Base-by-base conservation (phyloP, 1,284 basidiomycete species). In the Pseudozyma sp. region DNA sequence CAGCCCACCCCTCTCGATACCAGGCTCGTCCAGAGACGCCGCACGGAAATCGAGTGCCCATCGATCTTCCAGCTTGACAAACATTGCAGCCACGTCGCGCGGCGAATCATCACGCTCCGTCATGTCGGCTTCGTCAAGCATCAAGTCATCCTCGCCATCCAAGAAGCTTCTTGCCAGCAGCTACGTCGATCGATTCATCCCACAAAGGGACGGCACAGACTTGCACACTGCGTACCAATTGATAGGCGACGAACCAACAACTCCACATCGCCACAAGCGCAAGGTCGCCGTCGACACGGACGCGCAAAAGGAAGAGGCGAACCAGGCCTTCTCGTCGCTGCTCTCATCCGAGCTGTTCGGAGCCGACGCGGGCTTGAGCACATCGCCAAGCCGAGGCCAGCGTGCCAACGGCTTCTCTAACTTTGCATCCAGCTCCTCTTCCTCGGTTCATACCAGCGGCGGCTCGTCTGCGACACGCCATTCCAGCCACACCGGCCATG, bases 331-430 rank as follows among this genome's bases (percentile, higher is more conserved):
- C 78, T 86, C 86, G 17, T 84, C 86, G 19, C 77, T 88, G 3
- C 85, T 89, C 14, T 87, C 86, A 46, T 85, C 85, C 43, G 88
- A 89, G 68, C 85, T 89, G 9, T 87, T 88, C 70, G 85, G 87
- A 7, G 73, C 59, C 3, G 73, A 80, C 13, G 44, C 60, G 0
- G 60, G 46, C 4, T 35, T 66, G 16, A 55, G 30, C 31, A 46
- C 54, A 3, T 74, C 71, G 7, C 71, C 71, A 4, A 74, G 66
- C 42, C 54, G 65, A 44, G 63, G 55, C 10, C 53, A 59, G 29
- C 54, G 66, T n/a, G 50, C 53, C 50, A 60, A 55, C 11, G 67
- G 58, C 14, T 62, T 69, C 35, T 58, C 57, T 48, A 62, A 68
- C 29, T 59, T 67, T 52, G 63, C 72, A 40, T 70, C 63, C 17